Base-by-base conservation (phyloP, 805 yeast species). In the Candida hispaniensis region DNA sequence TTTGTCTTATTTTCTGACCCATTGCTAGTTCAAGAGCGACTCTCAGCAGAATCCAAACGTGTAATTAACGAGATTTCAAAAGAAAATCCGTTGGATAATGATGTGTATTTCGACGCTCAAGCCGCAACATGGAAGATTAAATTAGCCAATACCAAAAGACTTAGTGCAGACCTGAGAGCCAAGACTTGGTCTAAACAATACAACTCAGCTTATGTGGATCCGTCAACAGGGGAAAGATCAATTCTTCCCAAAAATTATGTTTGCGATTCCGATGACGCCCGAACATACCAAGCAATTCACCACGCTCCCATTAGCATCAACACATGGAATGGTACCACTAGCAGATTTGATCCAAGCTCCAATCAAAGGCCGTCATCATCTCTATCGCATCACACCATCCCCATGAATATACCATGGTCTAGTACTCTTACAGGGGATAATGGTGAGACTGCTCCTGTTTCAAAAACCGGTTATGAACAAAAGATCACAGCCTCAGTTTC, bases 41-140 rank as follows among this genome's bases (percentile, higher is more conserved):
- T 83, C 44, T 76, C 93, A 0, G 67, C 68, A 22, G 94, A 82
- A 51, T 79, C 91, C 2, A 63, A 73, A 41, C 64, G 91, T 41
- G 62, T 67, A 12, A 50, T 66, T 44, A 60, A 62, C 34, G 50
- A 54, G 5, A 55, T 67, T 51, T 63, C 30, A 9, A 24, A 41
- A 13, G 49, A 48, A 19, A 48, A 49, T 39, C 46, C 48, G 4
- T 41, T 48, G 15, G 38, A 41, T 14, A 41, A 49, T 6, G 52
- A 49, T 6, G 36, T 32, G 9, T 32, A 32, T 17, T 32, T 23
- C 22, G 36, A 32, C 14, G 24, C 36, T 9, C 17, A 28, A 17
- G 28, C 36, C 6, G 36, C 36, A 3, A 28, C 23, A 8, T 32
- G 36, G 36, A 32, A 32, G 36, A 28, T 32, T 21, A n/a, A n/a